phyloP scores from a whole-genome alignment of 140 eudicot genomes.

The Cichorium intybus region DNA sequence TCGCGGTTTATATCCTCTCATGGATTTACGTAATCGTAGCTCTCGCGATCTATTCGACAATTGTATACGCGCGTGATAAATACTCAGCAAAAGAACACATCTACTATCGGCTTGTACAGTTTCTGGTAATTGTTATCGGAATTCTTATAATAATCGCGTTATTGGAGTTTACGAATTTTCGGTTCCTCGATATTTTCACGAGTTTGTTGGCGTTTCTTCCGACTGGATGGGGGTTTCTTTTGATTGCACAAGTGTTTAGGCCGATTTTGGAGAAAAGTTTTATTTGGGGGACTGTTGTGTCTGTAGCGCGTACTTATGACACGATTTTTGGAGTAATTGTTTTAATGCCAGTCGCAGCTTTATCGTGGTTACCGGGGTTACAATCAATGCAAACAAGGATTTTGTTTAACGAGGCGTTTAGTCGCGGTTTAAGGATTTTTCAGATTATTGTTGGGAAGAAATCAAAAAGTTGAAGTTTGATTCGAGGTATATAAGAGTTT shows the following conservation, averaged over 20 bases:
- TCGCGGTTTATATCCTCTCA: slow-evolving; percentile 77
- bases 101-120: slow-evolving; percentile 91
- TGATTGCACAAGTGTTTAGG: slow-evolving; percentile 76
- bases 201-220: slow-evolving; percentile 84
- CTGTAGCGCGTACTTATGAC: slow-evolving; percentile 84
- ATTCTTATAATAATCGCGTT: slow-evolving; percentile 54
- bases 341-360: slow-evolving; percentile 72
- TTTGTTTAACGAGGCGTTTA: slow-evolving; percentile 85
- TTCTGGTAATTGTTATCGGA: slow-evolving; percentile 55
- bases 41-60: slow-evolving; percentile 40
- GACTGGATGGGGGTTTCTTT: slow-evolving; percentile 91
- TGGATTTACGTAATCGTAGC: slow-evolving; percentile 77
- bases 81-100: slow-evolving; percentile 77
- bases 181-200: slow-evolving; percentile 63
- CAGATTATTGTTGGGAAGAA: no score
- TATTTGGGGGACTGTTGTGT: slow-evolving; percentile 66
- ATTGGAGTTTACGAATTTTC: slow-evolving; percentile 57
- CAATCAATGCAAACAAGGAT: slow-evolving; percentile 99
- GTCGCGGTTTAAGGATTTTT: slow-evolving; percentile 90
- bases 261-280: slow-evolving; percentile 57
- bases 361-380: slow-evolving; percentile 95
- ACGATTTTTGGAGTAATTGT: slow-evolving; percentile 78
- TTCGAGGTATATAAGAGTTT: no score
- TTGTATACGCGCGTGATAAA: slow-evolving; percentile 74
- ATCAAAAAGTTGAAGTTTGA: no score